Evolutionary conservation across 139 green algal genomes (phyloP).

Genomic region (Chlamydomonas sp.): DNA sequence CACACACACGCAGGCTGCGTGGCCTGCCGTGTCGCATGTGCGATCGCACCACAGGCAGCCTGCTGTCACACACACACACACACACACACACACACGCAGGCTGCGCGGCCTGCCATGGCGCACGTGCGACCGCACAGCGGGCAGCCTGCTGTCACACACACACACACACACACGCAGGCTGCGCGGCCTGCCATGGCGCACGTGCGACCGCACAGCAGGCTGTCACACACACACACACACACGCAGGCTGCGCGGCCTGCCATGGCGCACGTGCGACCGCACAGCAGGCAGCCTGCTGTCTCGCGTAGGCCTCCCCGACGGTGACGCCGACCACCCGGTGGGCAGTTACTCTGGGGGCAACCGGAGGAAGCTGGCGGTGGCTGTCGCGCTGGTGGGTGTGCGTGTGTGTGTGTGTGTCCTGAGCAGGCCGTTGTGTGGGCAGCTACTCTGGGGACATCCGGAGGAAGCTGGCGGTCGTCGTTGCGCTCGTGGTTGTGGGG

Average conservation of each 20-base stretch:
- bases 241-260: constrained; percentile 41
- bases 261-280: constrained; percentile 5
- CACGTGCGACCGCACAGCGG: too few species aligned
- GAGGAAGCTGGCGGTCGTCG: constrained; percentile 64
- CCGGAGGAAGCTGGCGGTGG: constrained; percentile 66
- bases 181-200: too few species aligned
- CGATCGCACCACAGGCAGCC: too few species aligned
- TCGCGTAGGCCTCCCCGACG: constrained; percentile 42
- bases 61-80: too few species aligned
- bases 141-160: too few species aligned
- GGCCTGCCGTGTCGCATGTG: too few species aligned
- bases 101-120: too few species aligned
- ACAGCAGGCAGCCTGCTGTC: constrained; percentile 38
- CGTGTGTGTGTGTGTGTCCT: constrained; percentile 3
- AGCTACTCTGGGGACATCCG: constrained; percentile 59
- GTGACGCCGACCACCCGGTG: constrained; percentile 25
- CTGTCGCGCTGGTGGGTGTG: constrained; percentile 51
- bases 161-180: too few species aligned
- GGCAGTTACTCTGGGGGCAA: constrained; percentile 58
- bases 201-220: too few species aligned
- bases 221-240: too few species aligned
- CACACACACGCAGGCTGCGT: too few species aligned
- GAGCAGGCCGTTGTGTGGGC: constrained; percentile 20
- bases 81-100: too few species aligned
- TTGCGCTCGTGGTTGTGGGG: constrained; percentile 48